Base-by-base conservation (phyloP, 345 rosid genomes). In the Eucalyptus tenuipes region DNA sequence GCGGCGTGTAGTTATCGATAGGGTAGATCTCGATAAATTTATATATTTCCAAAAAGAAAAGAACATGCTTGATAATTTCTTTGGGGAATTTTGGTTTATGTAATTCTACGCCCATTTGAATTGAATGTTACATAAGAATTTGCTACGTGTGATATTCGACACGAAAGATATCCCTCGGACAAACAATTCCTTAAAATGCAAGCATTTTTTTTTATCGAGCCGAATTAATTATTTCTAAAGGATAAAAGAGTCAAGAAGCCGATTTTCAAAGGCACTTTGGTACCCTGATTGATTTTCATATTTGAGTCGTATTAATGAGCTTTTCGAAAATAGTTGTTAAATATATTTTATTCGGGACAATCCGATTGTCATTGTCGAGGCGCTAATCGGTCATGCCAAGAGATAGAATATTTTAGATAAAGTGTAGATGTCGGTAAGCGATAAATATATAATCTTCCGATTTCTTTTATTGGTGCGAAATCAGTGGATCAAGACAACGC, bases 1-100 rank as follows among this genome's bases (percentile, higher is more conserved):
- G 18, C 86, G 71, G 89, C 85, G 7, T 20, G 52, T 75, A 2
- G 33, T 45, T 1, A 3, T 64, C 20, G 75, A n/a, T 15, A n/a
- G 20, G 20, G 1, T 4, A 64, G 75, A 64, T 64, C 75, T 8
- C 37, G 5, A 64, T n/a, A 14, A n/a, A 7, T 64, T 64, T 1
- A n/a, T 7, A 7, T 3, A 1, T 29, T n/a, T 20, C 59, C 0
- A 1, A 64, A 29, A n/a, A 0, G 2, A 64, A 53, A 13, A 6
- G 16, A 6, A 52, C 24, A 0, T 3, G 68, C 33, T 4, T 1
- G 37, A 64, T 64, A n/a, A 13, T n/a, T 64, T n/a, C 25, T 64
- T 64, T 64, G 20, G 75, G 2, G 10, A n/a, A n/a, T 64, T 64
- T 64, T 7, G 10, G 0, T n/a, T 14, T 14, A 7, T n/a, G 20